Percentiles rank a stretch among this genome's conserved stretches.
Evolutionary conservation across 208 protist genomes (phyloP).

Genomic region (Herpetomonas tarakana): DNA sequence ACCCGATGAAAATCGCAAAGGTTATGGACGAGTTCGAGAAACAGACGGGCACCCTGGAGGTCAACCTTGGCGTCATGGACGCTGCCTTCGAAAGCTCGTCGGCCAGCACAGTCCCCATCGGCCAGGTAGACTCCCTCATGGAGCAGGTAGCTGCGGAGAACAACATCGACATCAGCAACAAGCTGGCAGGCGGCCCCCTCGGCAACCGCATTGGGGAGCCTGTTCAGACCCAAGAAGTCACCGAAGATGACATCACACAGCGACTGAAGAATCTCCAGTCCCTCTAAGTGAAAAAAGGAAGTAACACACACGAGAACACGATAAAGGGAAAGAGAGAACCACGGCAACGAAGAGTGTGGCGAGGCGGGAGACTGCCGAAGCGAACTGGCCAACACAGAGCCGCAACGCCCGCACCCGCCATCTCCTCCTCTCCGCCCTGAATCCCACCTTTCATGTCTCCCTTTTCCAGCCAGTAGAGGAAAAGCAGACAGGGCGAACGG

Average conservation of each 20-base stretch:
- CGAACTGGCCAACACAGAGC: no score
- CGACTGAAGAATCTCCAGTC: constrained; percentile 57
- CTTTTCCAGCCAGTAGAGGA: no score
- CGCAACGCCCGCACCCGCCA: no score
- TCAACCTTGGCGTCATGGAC: constrained; percentile 92
- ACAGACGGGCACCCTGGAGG: constrained; percentile 95
- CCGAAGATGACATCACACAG: constrained; percentile 65
- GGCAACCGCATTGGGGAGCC: constrained; percentile 21
- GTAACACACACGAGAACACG: neutral
- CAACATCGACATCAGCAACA: constrained; percentile 86
- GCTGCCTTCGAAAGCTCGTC: constrained; percentile 89
- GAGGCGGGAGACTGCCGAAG: no score
- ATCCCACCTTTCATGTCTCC: no score
- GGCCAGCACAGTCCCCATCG: constrained; percentile 83
- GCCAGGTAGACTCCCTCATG: constrained; percentile 91
- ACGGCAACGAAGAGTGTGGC: no score
- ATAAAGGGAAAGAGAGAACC: no score
- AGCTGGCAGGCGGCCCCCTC: constrained; percentile 41
- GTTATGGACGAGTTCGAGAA: constrained; percentile 98
- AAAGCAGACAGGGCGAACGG: no score
- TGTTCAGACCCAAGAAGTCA: constrained; percentile 21
- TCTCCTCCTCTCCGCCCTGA: no score
- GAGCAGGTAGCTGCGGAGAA: constrained; percentile 95
- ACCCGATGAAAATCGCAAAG: constrained; percentile 85
- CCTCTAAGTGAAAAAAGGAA: constrained; percentile 15